Evolutionary conservation across 805 yeast species (phyloP), one percentile per base, ranked within the genome.

Genomic region (Schwanniomyces polymorphus): DNA sequence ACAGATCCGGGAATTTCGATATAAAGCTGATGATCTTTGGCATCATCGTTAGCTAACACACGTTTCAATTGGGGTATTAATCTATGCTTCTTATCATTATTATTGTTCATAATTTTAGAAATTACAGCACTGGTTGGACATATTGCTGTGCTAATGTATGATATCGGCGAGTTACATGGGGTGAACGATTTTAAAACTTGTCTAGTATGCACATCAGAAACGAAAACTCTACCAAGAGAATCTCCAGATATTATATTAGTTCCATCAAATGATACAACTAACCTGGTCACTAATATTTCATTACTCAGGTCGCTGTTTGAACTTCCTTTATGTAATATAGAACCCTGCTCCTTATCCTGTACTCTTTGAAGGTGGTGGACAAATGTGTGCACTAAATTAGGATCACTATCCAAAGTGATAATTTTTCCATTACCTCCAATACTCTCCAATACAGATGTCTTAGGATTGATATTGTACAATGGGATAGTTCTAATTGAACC

Each of bases 241-340:
- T 88, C 95, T 29, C 97, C 97, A 5, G 90, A 80, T 2, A 86
- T 69, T 5, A 91, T 57, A 31, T 71, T 63, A 14, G 91, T 81
- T 4, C 92, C 96, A 60, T 91, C 97, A 58, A 86, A 68, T 5
- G 91, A 82, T 2, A 88, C 64, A 1, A 70, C 72, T 43, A 91
- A 53, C 34, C 79, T 68, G 0, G 88, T 79, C 2, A 87, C 80
- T 2, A 59, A 49, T 5, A 63, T 61, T 9, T 52, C 48, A 16
- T 29, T 41, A 0, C 62, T 59, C 7, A 56, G 60, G 16, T 58
- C 59, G 12, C 38, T 28, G 23, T 43, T 43, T 9, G 47, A 45
- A 25, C 3, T n/a, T 5, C n/a, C 18, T 12, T 38, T 38, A n/a
- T 25, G 29, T 26, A 38, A 23, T 2, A 26, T 16, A 25, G 41